Evolutionary conservation across 257 asterid genomes (phyloP).

Genomic region (Solanum microdontum): DNA sequence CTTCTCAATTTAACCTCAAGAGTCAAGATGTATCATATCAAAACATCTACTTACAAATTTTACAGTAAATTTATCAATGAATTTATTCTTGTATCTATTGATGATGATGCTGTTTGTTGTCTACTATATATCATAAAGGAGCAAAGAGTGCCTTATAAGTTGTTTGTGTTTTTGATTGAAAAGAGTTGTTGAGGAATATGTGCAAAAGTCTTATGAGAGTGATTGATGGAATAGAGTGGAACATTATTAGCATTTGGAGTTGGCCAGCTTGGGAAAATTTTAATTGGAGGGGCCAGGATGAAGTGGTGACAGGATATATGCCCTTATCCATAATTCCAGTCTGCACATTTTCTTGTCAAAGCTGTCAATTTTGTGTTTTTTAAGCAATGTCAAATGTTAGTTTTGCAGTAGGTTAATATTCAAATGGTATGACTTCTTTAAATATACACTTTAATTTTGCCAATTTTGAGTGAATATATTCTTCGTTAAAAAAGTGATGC

Average conservation of each 20-base stretch:
- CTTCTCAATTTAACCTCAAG: not conserved
- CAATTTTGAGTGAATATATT: not conserved
- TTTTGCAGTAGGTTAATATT: not conserved
- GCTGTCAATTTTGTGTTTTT: not conserved
- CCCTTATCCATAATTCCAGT: slow-evolving; percentile 28
- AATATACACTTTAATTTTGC: too few relatives aligned
- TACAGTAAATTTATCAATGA: not conserved
- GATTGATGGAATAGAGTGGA: not conserved
- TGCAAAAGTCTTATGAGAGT: not conserved
- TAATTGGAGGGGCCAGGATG: slow-evolving; percentile 4
- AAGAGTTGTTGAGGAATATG: not conserved
- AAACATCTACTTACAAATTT: not conserved
- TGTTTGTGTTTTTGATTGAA: not conserved
- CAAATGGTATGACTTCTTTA: not conserved
- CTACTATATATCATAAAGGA: not conserved
- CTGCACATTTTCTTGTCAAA: not conserved
- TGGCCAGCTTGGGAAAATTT: not conserved
- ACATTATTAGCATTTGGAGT: not conserved
- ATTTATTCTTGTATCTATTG: not conserved
- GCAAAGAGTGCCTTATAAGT: not conserved
- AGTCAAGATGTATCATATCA: not conserved
- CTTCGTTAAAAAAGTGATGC: not conserved
- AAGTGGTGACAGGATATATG: slow-evolving; percentile 3
- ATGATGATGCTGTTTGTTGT: not conserved
- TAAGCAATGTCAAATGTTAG: not conserved